phyloP scores from a whole-genome alignment of 768 basidiomycete species.

The Russula lepida region DNA sequence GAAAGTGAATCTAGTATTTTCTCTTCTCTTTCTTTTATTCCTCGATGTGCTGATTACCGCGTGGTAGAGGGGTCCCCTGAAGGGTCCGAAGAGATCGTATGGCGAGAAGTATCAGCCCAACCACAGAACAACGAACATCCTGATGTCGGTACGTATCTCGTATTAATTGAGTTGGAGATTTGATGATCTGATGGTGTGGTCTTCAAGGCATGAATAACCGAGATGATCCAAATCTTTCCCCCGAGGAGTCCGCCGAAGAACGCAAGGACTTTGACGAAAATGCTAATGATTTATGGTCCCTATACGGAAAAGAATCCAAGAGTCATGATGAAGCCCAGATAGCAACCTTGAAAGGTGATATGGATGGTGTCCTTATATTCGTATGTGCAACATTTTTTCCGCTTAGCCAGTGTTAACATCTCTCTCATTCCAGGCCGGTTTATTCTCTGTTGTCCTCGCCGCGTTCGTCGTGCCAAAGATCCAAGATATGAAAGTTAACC shows the following conservation, averaged over 20 bases:
- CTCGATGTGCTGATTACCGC: neutral
- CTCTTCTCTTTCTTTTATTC: no score
- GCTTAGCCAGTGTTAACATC: neutral
- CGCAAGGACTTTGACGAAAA: neutral
- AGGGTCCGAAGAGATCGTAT: neutral
- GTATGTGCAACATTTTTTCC: neutral
- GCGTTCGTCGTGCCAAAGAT: conserved; percentile 2
- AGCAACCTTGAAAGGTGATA: neutral
- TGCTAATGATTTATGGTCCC: neutral
- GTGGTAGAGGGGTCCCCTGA: neutral
- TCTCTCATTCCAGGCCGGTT: neutral
- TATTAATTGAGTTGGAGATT: neutral
- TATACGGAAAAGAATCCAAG: neutral
- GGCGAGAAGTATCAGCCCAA: neutral
- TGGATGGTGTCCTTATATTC: neutral
- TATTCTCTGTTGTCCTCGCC: conserved; percentile 13
- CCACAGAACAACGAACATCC: neutral
- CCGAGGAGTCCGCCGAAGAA: neutral
- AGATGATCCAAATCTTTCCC: neutral
- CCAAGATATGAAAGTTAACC: neutral
- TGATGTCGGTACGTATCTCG: neutral
- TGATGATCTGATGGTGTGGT: no score
- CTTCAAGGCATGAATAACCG: neutral
- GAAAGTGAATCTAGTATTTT: neutral
- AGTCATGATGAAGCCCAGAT: neutral